Conservation (phyloP, 176 grass and related monocot species). For the Panicum miliaceum region DNA sequence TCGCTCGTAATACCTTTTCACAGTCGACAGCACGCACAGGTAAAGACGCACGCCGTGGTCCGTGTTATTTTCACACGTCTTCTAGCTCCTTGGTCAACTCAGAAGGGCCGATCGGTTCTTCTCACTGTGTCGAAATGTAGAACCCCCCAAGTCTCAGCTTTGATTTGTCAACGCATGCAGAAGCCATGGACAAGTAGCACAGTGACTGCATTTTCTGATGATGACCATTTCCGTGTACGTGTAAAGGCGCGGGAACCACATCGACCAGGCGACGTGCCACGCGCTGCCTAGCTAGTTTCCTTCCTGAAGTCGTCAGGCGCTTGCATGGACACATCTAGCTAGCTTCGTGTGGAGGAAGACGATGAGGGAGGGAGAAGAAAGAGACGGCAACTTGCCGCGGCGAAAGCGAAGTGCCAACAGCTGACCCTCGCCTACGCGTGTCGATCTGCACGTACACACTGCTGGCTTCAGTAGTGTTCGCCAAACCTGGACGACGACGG, state of each 20-base stretch:
- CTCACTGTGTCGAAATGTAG: background rate
- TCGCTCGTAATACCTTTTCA: background rate
- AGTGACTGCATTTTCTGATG: background rate
- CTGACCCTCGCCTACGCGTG: background rate
- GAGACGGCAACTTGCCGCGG: background rate
- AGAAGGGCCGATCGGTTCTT: background rate
- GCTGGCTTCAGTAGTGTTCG: background rate
- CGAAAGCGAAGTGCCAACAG: background rate
- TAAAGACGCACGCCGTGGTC: background rate
- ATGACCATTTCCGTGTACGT: background rate
- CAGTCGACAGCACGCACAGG: background rate
- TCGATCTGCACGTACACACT: no score
- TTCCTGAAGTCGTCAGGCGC: background rate
- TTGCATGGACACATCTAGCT: no score
- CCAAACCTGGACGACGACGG: background rate
- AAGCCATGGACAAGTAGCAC: background rate
- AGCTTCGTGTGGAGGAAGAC: background rate
- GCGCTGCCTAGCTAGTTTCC: background rate
- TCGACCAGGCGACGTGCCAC: background rate
- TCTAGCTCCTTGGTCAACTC: conserved; percentile 11
- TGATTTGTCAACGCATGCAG: background rate
- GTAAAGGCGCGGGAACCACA: background rate
- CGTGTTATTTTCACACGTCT: background rate
- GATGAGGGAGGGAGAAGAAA: background rate
- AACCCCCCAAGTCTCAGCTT: no score